Evolutionary conservation across 441 rosid species (phyloP).

Genomic region (Euphorbia celastroides): DNA sequence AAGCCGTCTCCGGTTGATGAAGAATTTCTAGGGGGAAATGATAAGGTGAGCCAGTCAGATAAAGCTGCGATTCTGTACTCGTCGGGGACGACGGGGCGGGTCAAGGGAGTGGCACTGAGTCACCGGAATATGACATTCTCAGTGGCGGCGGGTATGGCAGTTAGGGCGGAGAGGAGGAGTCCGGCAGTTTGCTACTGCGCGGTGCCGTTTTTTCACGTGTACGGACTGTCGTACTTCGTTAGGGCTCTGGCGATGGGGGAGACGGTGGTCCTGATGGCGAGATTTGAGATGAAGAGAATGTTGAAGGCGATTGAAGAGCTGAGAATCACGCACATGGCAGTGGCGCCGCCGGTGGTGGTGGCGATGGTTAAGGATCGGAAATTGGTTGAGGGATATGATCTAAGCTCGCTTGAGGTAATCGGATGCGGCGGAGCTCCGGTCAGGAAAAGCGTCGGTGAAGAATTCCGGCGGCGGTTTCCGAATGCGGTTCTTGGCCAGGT

Average conservation of each 20-base stretch:
- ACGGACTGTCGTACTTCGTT: slow-evolving; percentile 30
- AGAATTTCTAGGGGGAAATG: not conserved
- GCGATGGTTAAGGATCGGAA: slow-evolving; percentile 29
- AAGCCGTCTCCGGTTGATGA: slow-evolving; percentile 13
- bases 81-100: slow-evolving; percentile 57
- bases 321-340: slow-evolving; percentile 39
- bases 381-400: slow-evolving; percentile 25
- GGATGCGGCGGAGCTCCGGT: slow-evolving; percentile 46
- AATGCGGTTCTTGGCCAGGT: slow-evolving; percentile 44
- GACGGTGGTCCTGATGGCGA: slow-evolving; percentile 28
- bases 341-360: slow-evolving; percentile 44
- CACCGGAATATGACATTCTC: slow-evolving; percentile 37
- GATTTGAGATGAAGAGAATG: slow-evolving; percentile 29
- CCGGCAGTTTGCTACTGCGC: slow-evolving; percentile 30
- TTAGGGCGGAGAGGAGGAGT: slow-evolving; percentile 23
- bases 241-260: slow-evolving; percentile 41
- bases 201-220: slow-evolving; percentile 49
- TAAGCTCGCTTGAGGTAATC: slow-evolving; percentile 48
- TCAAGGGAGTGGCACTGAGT: slow-evolving; percentile 51
- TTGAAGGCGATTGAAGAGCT: slow-evolving; percentile 28
- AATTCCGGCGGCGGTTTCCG: slow-evolving; percentile 33
- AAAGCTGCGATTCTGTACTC: slow-evolving; percentile 59
- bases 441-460: slow-evolving; percentile 19
- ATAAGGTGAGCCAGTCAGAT: slow-evolving; percentile 36
- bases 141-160: slow-evolving; percentile 24